Percentiles rank a stretch among this genome's conserved stretches.
Conservation (phyloP, 176 grass and related monocot species). For the Rhipidocladum racemiflorum region DNA sequence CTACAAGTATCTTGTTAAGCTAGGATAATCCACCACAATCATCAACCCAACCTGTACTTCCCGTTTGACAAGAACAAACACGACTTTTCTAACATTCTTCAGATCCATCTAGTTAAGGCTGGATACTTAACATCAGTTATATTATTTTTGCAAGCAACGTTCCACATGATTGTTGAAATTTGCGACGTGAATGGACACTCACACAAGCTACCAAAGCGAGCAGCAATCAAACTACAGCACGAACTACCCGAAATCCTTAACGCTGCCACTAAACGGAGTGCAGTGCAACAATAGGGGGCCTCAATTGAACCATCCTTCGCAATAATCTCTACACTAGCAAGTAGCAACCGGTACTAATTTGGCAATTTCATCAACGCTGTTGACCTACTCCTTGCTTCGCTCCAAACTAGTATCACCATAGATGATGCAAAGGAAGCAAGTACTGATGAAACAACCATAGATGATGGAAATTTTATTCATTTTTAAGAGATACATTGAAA, state of each 20-base stretch:
- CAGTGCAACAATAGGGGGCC: not conserved
- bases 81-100: not conserved
- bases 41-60: not conserved
- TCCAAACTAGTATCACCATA: not conserved
- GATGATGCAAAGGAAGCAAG: not conserved
- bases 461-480: not conserved
- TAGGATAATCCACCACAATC: not conserved
- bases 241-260: not conserved
- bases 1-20: not conserved
- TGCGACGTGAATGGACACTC: not conserved
- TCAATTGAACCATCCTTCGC: not conserved
- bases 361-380: not conserved
- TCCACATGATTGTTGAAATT: not conserved
- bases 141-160: not conserved
- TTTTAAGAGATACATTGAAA: not conserved
- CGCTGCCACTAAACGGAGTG: not conserved
- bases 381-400: not conserved
- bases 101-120: not conserved
- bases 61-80: not conserved
- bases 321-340: not conserved
- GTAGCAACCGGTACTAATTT: not conserved
- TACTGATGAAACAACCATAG: not conserved
- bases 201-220: not conserved
- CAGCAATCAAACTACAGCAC: not conserved
- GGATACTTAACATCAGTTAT: not conserved